phyloP scores from a whole-genome alignment of 176 grass and related monocot genomes.

The Zizania latifolia region DNA sequence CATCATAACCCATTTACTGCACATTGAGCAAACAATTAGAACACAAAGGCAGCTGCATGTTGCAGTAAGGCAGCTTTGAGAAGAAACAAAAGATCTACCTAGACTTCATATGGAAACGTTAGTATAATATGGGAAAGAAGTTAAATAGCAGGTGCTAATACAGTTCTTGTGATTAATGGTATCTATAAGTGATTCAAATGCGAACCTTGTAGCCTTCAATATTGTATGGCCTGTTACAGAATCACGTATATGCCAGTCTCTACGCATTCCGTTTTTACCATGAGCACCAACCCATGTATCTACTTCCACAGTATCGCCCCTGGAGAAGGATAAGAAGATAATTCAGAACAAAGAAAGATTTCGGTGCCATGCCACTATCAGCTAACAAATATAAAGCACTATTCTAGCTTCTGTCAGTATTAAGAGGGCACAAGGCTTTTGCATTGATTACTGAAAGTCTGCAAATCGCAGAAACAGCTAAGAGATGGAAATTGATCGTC shows the following conservation, averaged over 20 bases:
- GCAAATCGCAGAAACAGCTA: slow-evolving; percentile 14
- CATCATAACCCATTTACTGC: slow-evolving; percentile 98
- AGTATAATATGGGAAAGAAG: too few species aligned
- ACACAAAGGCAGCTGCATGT: not conserved
- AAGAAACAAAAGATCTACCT: not conserved
- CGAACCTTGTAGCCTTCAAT: slow-evolving; percentile 79
- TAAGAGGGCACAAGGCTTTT: too few species aligned
- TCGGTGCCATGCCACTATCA: not conserved
- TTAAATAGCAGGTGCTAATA: too few species aligned
- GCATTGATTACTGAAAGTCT: too few species aligned
- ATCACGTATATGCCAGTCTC: slow-evolving; percentile 94
- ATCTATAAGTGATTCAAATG: slow-evolving; percentile 1
- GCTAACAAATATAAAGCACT: not conserved
- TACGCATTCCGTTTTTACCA: slow-evolving; percentile 96
- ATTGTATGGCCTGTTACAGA: slow-evolving; percentile 60
- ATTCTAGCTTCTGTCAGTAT: not conserved
- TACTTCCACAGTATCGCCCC: slow-evolving; percentile 84
- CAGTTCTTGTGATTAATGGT: not conserved
- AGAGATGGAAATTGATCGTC: slow-evolving; percentile 13
- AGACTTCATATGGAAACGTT: too few species aligned
- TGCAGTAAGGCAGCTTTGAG: not conserved
- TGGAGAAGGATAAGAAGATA: slow-evolving; percentile 40
- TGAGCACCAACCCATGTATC: slow-evolving; percentile 81
- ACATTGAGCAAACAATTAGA: slow-evolving; percentile 14
- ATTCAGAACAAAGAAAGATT: slow-evolving; percentile 10